Evolutionary conservation across 75 land plant genomes (phyloP).

Genomic region (Cryptomeria japonica): DNA sequence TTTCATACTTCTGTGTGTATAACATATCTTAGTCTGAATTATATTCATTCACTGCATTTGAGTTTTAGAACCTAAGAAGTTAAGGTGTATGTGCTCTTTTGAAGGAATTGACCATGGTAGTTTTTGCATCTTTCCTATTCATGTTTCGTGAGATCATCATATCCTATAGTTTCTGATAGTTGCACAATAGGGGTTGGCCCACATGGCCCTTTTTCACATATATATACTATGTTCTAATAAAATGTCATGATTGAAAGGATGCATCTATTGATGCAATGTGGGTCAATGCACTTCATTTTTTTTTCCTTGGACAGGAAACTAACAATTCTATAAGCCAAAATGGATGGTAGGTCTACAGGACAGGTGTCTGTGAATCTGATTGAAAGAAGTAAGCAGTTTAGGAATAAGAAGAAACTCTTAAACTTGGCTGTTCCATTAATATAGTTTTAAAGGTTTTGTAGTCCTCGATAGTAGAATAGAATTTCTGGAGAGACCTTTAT

Average conservation of each 20-base stretch:
- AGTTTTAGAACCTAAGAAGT: not conserved
- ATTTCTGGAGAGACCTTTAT: not conserved
- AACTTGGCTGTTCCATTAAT: not conserved
- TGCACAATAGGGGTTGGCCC: not conserved
- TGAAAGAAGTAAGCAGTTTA: not conserved
- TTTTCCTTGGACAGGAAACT: not conserved
- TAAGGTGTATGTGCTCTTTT: not conserved
- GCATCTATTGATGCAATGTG: not conserved
- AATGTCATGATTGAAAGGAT: not conserved
- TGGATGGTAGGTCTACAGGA: not conserved
- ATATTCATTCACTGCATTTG: not conserved
- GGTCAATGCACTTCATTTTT: not conserved
- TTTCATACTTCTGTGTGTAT: not conserved
- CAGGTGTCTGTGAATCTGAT: not conserved
- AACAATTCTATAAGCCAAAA: not conserved
- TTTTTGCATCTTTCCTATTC: not conserved
- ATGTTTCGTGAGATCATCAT: not conserved
- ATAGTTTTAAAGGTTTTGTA: not conserved
- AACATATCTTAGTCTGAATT: not conserved
- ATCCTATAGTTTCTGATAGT: not conserved
- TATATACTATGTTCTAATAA: not conserved
- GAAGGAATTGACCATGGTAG: not conserved
- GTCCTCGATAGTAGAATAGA: not conserved
- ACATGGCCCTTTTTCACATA: not conserved
- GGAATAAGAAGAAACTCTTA: not conserved